Conservation (phyloP, 257 asterid genomes). For the Forsythia viridissima region DNA sequence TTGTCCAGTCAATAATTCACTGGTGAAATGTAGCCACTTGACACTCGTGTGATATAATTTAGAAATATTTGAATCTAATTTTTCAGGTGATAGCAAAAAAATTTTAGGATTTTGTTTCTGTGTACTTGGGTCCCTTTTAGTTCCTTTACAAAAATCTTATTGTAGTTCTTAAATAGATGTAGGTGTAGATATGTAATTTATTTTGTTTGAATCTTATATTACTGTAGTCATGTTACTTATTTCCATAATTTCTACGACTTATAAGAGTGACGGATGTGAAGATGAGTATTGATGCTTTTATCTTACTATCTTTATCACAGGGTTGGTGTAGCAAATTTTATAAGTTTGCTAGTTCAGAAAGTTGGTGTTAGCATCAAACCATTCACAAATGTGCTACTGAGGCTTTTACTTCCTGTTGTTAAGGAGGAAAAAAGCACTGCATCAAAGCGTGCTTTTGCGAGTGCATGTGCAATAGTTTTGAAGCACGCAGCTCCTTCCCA, state of each 20-base stretch:
- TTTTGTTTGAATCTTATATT: not conserved
- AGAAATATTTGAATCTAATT: not conserved
- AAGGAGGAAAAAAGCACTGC: constrained; percentile 86
- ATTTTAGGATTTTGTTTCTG: not conserved
- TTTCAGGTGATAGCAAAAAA: not conserved
- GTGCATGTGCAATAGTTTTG: constrained; percentile 89
- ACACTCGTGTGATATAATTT: not conserved
- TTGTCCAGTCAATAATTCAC: not conserved
- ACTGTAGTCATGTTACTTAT: not conserved
- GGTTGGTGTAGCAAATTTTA: constrained; percentile 92
- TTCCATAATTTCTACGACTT: not conserved
- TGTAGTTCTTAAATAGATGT: not conserved
- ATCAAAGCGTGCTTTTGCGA: constrained; percentile 88
- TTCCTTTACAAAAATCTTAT: not conserved
- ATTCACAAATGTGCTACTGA: constrained; percentile 75
- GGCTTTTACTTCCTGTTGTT: constrained; percentile 82
- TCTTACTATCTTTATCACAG: constrained; percentile 45
- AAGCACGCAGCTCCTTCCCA: constrained; percentile 77
- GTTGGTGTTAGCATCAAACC: constrained; percentile 85
- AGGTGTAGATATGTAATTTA: not conserved
- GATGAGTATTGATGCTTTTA: not conserved
- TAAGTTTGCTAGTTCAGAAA: constrained; percentile 74
- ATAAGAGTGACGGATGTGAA: not conserved
- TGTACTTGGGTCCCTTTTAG: not conserved
- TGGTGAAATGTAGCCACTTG: not conserved